Conservation (phyloP, 805 yeast genomes). For the Candida mattraensis region DNA sequence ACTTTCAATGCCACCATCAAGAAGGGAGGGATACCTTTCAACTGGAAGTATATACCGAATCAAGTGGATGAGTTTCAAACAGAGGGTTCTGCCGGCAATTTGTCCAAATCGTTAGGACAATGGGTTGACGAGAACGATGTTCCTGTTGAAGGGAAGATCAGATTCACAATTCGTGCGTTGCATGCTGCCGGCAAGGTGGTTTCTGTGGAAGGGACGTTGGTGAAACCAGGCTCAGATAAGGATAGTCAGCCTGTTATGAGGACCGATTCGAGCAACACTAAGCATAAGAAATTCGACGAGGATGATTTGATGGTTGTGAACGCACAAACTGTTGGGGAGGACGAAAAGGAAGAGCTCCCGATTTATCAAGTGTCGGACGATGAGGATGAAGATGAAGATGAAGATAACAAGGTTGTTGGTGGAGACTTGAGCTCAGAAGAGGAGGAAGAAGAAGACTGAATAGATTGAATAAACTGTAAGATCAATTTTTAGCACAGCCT, state of each 20-base stretch:
- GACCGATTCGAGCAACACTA: slow-evolving; percentile 25
- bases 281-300: slow-evolving; percentile 43
- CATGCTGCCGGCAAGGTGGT: slow-evolving; percentile 79
- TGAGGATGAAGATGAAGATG: slow-evolving; percentile 26
- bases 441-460: no score
- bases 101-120: slow-evolving; percentile 62
- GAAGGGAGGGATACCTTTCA: slow-evolving; percentile 77
- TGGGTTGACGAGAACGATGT: slow-evolving; percentile 81
- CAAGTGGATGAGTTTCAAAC: slow-evolving; percentile 58
- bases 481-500: no score
- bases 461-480: no score
- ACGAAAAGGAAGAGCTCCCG: slow-evolving; percentile 26
- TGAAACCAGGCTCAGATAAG: slow-evolving; percentile 55
- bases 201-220: slow-evolving; percentile 84
- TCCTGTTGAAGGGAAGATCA: slow-evolving; percentile 78
- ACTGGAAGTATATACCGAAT: slow-evolving; percentile 82
- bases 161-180: slow-evolving; percentile 70
- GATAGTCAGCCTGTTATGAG: slow-evolving; percentile 53
- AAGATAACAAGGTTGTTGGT: slow-evolving; percentile 27
- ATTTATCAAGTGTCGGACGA: slow-evolving; percentile 21
- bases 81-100: slow-evolving; percentile 19
- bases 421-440: slow-evolving; percentile 27
- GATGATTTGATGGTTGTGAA: slow-evolving; percentile 16
- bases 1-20: slow-evolving; percentile 93
- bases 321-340: slow-evolving; percentile 14